These are phyloP conservation scores for Metarhizium robertsii DNA, from an alignment of 2,329 filamentous ascomycete species.

Conservation along the genomic window DNA sequence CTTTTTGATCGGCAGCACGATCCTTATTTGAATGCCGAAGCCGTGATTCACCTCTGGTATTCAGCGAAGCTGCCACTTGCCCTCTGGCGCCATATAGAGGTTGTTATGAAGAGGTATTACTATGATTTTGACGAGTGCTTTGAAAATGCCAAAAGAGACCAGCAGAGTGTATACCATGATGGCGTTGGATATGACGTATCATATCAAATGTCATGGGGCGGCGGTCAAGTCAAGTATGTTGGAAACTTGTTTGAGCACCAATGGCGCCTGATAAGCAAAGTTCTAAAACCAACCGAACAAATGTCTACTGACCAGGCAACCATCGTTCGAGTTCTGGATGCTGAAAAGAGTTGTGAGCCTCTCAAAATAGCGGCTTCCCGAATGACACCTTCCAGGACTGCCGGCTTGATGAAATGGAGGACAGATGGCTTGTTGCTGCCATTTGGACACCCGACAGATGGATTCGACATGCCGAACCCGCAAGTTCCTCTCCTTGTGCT, in stretches of 20 bases:
- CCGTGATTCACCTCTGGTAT: constrained; percentile 17
- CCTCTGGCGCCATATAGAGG: neutral
- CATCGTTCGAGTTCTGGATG: neutral
- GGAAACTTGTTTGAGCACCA: neutral
- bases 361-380: neutral
- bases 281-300: neutral
- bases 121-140: neutral
- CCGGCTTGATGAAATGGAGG: constrained; percentile 12
- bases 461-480: constrained; percentile 12
- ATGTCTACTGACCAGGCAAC: neutral
- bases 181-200: too few relatives aligned
- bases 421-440: constrained; percentile 15
- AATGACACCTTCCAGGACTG: constrained; percentile 11
- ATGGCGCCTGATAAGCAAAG: neutral
- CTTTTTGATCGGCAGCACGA: constrained; percentile 7
- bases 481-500: constrained; percentile 8
- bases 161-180: too few relatives aligned
- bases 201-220: neutral
- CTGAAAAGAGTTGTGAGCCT: constrained; percentile 4
- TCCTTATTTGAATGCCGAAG: constrained; percentile 12
- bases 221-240: neutral
- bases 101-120: neutral
- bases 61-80: constrained; percentile 11
- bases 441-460: constrained; percentile 11
- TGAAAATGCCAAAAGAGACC: neutral